phyloP scores from a whole-genome alignment of 2,329 filamentous ascomycete species.

The Camillea tinctor region DNA sequence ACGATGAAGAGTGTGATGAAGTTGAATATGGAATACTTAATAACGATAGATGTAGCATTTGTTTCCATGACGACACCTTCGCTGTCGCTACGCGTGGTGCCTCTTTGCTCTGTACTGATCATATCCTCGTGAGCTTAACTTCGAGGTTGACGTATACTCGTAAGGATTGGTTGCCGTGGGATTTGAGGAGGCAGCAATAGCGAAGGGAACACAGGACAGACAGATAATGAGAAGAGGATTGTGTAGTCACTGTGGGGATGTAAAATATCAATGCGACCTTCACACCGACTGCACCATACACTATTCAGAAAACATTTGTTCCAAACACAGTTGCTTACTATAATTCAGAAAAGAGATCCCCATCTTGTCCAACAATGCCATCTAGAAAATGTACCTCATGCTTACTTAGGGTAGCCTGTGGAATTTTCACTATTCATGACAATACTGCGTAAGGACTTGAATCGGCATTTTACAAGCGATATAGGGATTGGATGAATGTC shows the following conservation, averaged over 20 bases:
- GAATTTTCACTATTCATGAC: background rate
- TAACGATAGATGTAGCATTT: conserved; percentile 1
- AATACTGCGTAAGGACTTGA: background rate
- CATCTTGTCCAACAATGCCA: too few species aligned
- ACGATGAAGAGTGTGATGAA: conserved; percentile 7
- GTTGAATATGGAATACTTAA: conserved; percentile 7
- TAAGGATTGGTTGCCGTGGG: background rate
- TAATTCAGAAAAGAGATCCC: too few species aligned
- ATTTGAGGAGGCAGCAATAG: background rate
- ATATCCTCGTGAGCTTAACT: background rate
- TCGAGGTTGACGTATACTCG: background rate
- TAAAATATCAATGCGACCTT: background rate
- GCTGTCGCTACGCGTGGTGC: background rate
- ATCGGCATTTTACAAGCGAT: background rate
- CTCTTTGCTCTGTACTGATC: too few species aligned
- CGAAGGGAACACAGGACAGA: background rate
- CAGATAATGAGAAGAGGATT: too few species aligned
- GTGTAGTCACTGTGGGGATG: background rate
- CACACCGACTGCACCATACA: too few species aligned
- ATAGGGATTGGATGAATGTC: background rate
- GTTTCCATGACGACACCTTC: background rate
- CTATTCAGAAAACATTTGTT: background rate
- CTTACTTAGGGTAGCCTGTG: too few species aligned
- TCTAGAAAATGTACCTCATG: too few species aligned
- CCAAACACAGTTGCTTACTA: too few species aligned